These are phyloP conservation scores for Nicotiana paniculata DNA, from an alignment of 257 asterid genomes.

Conservation along the genomic window DNA sequence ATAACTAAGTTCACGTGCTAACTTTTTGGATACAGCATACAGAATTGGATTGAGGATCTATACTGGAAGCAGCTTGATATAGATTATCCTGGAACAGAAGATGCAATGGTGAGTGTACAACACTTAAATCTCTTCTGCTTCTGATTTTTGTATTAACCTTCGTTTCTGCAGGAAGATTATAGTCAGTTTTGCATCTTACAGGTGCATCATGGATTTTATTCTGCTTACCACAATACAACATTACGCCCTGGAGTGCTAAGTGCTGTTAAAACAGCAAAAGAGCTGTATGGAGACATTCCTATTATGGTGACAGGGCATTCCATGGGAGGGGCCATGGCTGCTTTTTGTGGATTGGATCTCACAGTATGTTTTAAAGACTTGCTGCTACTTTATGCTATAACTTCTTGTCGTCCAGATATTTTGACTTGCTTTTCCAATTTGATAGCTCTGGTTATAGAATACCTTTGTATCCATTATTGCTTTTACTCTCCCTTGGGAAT, in stretches of 20 bases:
- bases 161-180: slow-evolving; percentile 3
- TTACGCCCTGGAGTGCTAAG: slow-evolving; percentile 68
- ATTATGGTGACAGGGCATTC: slow-evolving; percentile 93
- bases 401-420: slow-evolving; percentile 1
- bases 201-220: slow-evolving; percentile 97
- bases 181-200: slow-evolving; percentile 19
- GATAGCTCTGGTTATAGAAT: not conserved
- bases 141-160: not conserved
- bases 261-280: slow-evolving; percentile 54
- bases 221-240: slow-evolving; percentile 85
- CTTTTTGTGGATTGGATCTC: slow-evolving; percentile 90
- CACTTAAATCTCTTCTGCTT: not conserved
- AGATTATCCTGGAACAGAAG: slow-evolving; percentile 83
- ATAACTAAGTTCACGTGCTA: not conserved
- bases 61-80: slow-evolving; percentile 95
- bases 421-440: not conserved
- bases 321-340: slow-evolving; percentile 99
- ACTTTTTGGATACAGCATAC: slow-evolving; percentile 49
- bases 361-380: slow-evolving; percentile 31
- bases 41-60: slow-evolving; percentile 93
- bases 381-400: slow-evolving; percentile 3
- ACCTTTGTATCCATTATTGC: not conserved
- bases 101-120: slow-evolving; percentile 62
- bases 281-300: slow-evolving; percentile 51
- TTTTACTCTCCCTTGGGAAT: not conserved